Conservation (phyloP, 352 stramenopile species). For the Thalassiosira hispida region DNA sequence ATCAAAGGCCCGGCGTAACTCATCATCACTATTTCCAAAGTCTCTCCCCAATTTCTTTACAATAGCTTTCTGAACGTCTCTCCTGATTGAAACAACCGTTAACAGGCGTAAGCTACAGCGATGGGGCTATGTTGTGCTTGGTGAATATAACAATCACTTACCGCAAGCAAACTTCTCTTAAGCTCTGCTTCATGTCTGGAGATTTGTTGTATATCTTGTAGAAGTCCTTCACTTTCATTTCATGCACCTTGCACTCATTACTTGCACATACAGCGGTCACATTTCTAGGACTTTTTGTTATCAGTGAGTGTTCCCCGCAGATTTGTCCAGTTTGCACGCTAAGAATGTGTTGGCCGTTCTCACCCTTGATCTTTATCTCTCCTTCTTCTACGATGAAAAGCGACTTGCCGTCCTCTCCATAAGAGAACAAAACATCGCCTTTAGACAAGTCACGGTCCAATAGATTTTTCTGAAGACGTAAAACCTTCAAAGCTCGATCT, state of each 20-base stretch:
- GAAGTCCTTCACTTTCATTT: slow-evolving; percentile 49
- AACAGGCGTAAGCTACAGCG: too few species aligned
- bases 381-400: slow-evolving; percentile 59
- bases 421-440: slow-evolving; percentile 37
- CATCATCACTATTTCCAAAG: slow-evolving; percentile 16
- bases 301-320: slow-evolving; percentile 52
- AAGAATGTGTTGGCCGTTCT: slow-evolving; percentile 28
- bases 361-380: slow-evolving; percentile 31
- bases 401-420: slow-evolving; percentile 33
- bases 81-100: too few species aligned
- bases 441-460: too few species aligned
- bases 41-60: slow-evolving; percentile 9
- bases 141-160: too few species aligned
- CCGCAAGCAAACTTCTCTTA: slow-evolving; percentile 45
- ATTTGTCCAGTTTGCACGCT: slow-evolving; percentile 33
- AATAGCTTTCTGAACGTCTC: slow-evolving; percentile 14
- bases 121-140: too few species aligned
- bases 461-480: too few species aligned
- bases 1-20: slow-evolving; percentile 21
- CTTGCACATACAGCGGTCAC: slow-evolving; percentile 43
- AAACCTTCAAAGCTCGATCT: too few species aligned
- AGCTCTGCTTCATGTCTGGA: slow-evolving; percentile 25
- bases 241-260: slow-evolving; percentile 43
- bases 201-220: slow-evolving; percentile 26
- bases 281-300: slow-evolving; percentile 49